phyloP scores from a whole-genome alignment of 768 basidiomycete genomes.

The Phlegmacium glaucopus region DNA sequence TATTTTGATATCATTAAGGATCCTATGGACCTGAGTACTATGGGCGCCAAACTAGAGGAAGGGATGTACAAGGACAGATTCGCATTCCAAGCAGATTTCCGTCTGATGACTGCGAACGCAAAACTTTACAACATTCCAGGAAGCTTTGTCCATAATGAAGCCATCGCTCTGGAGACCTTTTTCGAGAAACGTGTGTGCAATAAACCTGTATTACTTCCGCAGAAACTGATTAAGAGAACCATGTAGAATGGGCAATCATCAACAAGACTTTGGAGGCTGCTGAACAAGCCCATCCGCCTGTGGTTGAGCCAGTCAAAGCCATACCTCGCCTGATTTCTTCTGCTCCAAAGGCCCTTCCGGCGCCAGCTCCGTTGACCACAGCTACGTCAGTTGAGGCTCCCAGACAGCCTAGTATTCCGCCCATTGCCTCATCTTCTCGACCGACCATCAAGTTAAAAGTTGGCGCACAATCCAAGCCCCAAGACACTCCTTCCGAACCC shows the following conservation, averaged over 20 bases:
- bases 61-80: conserved; percentile 85
- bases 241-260: conserved; percentile 81
- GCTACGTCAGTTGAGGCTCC: conserved; percentile 28
- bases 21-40: conserved; percentile 94
- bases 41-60: conserved; percentile 80
- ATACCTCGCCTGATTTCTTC: conserved; percentile 36
- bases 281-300: conserved; percentile 41
- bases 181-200: conserved; percentile 78
- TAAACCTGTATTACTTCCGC: background rate
- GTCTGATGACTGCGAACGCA: conserved; percentile 84
- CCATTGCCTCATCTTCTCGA: conserved; percentile 37
- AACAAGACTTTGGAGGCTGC: conserved; percentile 77
- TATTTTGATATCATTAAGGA: conserved; percentile 89
- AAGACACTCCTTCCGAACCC: conserved; percentile 25
- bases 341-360: conserved; percentile 23
- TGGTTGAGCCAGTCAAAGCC: conserved; percentile 19
- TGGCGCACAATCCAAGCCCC: conserved; percentile 33
- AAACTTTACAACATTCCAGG: conserved; percentile 77
- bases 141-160: conserved; percentile 72
- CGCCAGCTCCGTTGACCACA: background rate
- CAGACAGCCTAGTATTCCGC: conserved; percentile 48
- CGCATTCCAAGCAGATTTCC: conserved; percentile 83
- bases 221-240: background rate
- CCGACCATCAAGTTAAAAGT: conserved; percentile 72
- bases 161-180: conserved; percentile 69